A percentile compares a stretch with the other conserved stretches of the same genome.
Evolutionary conservation across 2,329 filamentous ascomycete genomes (phyloP).

Genomic region (Aspergillus ibericus): DNA sequence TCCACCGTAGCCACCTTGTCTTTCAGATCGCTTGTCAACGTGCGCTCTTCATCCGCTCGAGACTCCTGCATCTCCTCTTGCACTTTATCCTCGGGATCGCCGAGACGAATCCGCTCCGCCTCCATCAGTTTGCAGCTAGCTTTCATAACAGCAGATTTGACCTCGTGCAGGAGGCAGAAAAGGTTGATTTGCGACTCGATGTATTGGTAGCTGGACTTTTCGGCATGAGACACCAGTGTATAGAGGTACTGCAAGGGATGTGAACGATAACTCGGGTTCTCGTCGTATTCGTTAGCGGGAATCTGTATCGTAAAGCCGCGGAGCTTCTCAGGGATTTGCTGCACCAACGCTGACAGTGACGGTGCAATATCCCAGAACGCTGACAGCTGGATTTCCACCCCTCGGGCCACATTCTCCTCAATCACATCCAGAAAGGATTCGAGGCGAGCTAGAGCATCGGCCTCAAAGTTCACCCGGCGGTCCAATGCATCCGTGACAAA

Average conservation of each 20-base stretch:
- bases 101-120: constrained; percentile 57
- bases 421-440: constrained; percentile 76
- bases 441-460: constrained; percentile 70
- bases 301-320: constrained; percentile 71
- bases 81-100: constrained; percentile 44
- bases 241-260: constrained; percentile 91
- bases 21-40: constrained; percentile 81
- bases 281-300: constrained; percentile 73
- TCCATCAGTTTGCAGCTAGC: constrained; percentile 69
- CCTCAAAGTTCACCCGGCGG: constrained; percentile 68
- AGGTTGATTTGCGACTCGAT: constrained; percentile 93
- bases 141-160: constrained; percentile 73
- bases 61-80: constrained; percentile 56
- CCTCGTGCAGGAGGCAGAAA: constrained; percentile 85
- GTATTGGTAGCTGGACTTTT: constrained; percentile 93
- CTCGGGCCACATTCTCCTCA: constrained; percentile 79
- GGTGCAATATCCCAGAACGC: constrained; percentile 99
- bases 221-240: constrained; percentile 77
- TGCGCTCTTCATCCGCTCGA: constrained; percentile 64
- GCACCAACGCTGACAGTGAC: constrained; percentile 71
- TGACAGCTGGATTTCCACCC: constrained; percentile 86
- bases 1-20: constrained; percentile 90
- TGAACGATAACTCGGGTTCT: constrained; percentile 77
- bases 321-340: constrained; percentile 67
- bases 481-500: constrained; percentile 76